These are phyloP conservation scores for Colletotrichum plurivorum DNA, from an alignment of 2,329 filamentous ascomycete species.

Conservation along the genomic window DNA sequence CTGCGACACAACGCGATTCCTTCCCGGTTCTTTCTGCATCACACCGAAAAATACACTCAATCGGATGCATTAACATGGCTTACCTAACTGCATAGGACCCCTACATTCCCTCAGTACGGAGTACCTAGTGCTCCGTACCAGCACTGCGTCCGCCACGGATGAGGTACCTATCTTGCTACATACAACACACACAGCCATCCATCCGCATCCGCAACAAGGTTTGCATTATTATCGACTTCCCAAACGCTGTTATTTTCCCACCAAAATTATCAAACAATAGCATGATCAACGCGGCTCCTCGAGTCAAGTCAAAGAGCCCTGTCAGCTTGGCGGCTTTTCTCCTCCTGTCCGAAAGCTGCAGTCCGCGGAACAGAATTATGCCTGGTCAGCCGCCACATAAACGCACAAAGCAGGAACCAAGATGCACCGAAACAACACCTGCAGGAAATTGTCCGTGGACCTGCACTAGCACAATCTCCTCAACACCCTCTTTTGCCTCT, in stretches of 20 bases:
- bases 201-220: slow-evolving; percentile 13
- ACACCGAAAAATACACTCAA: neutral
- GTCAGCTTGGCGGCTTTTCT: slow-evolving; percentile 8
- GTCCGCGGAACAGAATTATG: slow-evolving; percentile 1
- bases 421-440: slow-evolving; percentile 27
- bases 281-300: slow-evolving; percentile 20
- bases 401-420: slow-evolving; percentile 8
- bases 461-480: slow-evolving; percentile 34
- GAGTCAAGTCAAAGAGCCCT: slow-evolving; percentile 19
- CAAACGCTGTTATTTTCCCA: slow-evolving; percentile 16
- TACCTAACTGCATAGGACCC: slow-evolving; percentile 21
- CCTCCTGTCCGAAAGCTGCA: neutral
- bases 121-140: no score
- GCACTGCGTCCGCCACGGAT: no score
- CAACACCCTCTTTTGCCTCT: slow-evolving; percentile 20
- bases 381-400: slow-evolving; percentile 20
- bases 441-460: slow-evolving; percentile 37
- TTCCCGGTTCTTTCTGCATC: neutral
- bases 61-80: slow-evolving; percentile 17
- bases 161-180: no score
- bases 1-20: neutral
- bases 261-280: slow-evolving; percentile 22
- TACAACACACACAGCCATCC: no score
- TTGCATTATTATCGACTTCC: slow-evolving; percentile 30
- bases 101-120: neutral